phyloP scores from a whole-genome alignment of 495 filamentous ascomycete species.

The Daldinia bambusicola region DNA sequence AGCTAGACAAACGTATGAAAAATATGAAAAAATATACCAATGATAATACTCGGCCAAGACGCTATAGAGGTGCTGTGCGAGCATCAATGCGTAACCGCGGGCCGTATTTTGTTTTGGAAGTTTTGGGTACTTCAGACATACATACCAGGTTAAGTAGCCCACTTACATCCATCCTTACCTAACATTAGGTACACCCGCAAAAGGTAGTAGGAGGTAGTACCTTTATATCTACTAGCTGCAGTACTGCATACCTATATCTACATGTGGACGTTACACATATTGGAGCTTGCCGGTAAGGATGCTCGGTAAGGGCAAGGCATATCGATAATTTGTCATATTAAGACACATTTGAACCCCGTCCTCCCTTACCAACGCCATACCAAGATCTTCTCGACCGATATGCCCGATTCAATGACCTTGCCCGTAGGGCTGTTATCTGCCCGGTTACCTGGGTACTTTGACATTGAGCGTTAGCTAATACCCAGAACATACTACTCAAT shows the following conservation, averaged over 20 bases:
- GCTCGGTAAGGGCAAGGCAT: slow-evolving; percentile 37
- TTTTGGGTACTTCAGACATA: slow-evolving; percentile 20
- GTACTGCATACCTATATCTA: neutral
- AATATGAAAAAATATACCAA: neutral
- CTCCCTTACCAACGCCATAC: slow-evolving; percentile 1
- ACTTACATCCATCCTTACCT: neutral
- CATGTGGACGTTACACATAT: neutral
- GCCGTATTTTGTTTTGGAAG: neutral
- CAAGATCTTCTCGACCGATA: slow-evolving; percentile 5
- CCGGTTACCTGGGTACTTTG: neutral
- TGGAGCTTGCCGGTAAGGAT: slow-evolving; percentile 18
- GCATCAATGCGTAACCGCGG: neutral
- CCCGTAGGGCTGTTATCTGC: neutral
- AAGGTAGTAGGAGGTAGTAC: too few species aligned
- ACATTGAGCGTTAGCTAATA: neutral
- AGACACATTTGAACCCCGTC: neutral
- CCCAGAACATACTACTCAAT: too few species aligned
- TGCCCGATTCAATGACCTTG: neutral
- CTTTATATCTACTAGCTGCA: too few species aligned
- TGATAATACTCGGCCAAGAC: neutral
- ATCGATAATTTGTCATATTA: slow-evolving; percentile 12
- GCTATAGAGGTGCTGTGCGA: neutral
- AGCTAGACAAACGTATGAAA: neutral
- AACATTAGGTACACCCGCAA: too few species aligned
- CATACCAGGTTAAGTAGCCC: neutral